phyloP scores from a whole-genome alignment of 1,139 yeast genomes.

The Zygoascus meyerae region DNA sequence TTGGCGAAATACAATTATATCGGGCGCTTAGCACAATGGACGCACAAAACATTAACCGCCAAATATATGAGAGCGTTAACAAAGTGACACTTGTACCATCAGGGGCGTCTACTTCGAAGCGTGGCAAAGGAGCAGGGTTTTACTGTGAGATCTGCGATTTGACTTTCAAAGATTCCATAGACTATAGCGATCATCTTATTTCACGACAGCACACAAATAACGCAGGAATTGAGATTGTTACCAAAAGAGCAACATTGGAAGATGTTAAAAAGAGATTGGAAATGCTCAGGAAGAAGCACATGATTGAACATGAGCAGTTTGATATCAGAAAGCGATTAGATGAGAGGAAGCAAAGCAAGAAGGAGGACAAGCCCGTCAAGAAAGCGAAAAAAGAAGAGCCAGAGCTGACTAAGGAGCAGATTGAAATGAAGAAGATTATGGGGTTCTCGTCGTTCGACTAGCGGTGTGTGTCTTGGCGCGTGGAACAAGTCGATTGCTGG shows the following conservation, averaged over 20 bases:
- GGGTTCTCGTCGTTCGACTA: conserved; percentile 42
- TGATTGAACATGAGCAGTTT: conserved; percentile 37
- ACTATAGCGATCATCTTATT: conserved; percentile 77
- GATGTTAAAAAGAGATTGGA: conserved; percentile 34
- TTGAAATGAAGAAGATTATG: conserved; percentile 43
- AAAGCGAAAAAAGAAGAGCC: conserved; percentile 20
- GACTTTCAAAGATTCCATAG: conserved; percentile 74
- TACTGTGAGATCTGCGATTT: conserved; percentile 74
- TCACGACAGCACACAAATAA: conserved; percentile 41
- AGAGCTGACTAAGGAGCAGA: conserved; percentile 16
- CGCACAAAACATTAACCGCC: conserved; percentile 3
- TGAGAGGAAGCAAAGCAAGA: conserved; percentile 40
- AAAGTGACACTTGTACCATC: conserved; percentile 42
- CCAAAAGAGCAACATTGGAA: conserved; percentile 32
- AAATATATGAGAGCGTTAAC: conserved; percentile 40
- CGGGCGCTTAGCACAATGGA: neutral
- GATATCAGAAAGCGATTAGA: conserved; percentile 43
- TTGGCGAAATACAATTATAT: neutral
- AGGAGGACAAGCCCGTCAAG: conserved; percentile 22
- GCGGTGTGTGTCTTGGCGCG: too few relatives aligned
- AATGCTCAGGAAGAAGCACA: conserved; percentile 29
- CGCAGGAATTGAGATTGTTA: conserved; percentile 31
- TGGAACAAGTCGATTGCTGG: neutral
- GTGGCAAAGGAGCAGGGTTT: conserved; percentile 73
- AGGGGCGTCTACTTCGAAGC: conserved; percentile 40